Evolutionary conservation across 169 alveolate species (phyloP).

Genomic region (Toxoplasma gondii): DNA sequence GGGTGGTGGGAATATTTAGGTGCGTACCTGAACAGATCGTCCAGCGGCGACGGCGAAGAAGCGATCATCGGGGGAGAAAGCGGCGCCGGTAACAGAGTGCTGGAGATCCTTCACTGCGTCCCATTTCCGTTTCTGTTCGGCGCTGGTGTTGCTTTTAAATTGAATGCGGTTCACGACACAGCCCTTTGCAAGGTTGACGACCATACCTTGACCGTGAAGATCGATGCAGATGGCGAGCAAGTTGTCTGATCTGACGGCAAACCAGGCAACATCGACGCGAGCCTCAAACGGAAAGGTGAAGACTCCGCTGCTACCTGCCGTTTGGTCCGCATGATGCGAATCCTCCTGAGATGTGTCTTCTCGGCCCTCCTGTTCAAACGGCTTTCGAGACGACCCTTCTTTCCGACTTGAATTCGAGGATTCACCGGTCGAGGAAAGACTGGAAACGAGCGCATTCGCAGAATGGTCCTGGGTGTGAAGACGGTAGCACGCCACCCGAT

Average conservation of each 20-base stretch:
- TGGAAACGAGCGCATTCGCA: neutral
- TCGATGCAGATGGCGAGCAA: slow-evolving; percentile 49
- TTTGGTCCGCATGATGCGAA: slow-evolving; percentile 23
- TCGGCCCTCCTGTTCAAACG: neutral
- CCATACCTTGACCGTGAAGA: slow-evolving; percentile 49
- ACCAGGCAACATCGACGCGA: slow-evolving; percentile 28
- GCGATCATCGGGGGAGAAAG: slow-evolving; percentile 60
- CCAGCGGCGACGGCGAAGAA: slow-evolving; percentile 64
- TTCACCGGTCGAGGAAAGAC: neutral
- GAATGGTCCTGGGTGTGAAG: slow-evolving; percentile 47
- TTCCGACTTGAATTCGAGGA: neutral
- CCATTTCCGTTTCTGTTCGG: slow-evolving; percentile 40
- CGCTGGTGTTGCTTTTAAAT: slow-evolving; percentile 43
- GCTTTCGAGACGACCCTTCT: neutral
- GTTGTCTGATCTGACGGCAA: slow-evolving; percentile 53
- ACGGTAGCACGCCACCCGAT: slow-evolving; percentile 55
- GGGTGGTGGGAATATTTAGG: too few relatives aligned
- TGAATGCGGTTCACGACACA: slow-evolving; percentile 42
- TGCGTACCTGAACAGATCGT: slow-evolving; percentile 52
- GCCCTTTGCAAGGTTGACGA: slow-evolving; percentile 49
- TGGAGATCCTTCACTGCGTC: slow-evolving; percentile 10
- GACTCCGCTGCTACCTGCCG: slow-evolving; percentile 45
- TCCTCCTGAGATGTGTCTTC: neutral
- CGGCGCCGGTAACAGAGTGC: slow-evolving; percentile 56
- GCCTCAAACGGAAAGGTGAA: slow-evolving; percentile 46